A percentile compares a stretch with the other conserved stretches of the same genome.
These are phyloP conservation scores for Chrysoporthe puriensis DNA, from an alignment of 2,329 filamentous ascomycete genomes.

Conservation along the genomic window DNA sequence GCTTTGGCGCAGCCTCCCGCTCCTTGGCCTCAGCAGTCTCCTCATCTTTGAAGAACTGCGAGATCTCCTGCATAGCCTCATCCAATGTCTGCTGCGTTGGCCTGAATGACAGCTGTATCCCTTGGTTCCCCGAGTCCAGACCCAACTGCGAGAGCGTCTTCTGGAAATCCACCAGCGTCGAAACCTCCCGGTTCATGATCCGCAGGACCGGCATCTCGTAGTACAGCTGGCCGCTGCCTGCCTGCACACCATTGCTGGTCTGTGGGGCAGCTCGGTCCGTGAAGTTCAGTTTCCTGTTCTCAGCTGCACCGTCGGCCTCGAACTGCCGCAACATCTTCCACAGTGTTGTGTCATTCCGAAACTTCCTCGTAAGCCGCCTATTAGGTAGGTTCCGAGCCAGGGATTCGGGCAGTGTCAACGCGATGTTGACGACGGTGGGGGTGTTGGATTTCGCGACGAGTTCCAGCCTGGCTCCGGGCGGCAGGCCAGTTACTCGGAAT, in stretches of 20 bases:
- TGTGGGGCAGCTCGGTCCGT: slow-evolving; percentile 80
- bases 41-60: slow-evolving; percentile 69
- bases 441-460: slow-evolving; percentile 87
- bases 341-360: slow-evolving; percentile 83
- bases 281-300: slow-evolving; percentile 71
- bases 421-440: slow-evolving; percentile 82
- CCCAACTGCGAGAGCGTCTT: slow-evolving; percentile 88
- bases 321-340: slow-evolving; percentile 92
- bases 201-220: slow-evolving; percentile 88
- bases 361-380: slow-evolving; percentile 78
- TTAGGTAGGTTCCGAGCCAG: slow-evolving; percentile 66
- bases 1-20: slow-evolving; percentile 23
- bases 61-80: slow-evolving; percentile 83
- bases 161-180: slow-evolving; percentile 79
- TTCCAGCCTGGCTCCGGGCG: slow-evolving; percentile 87
- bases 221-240: slow-evolving; percentile 74
- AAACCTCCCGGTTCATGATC: slow-evolving; percentile 79
- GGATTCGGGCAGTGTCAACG: slow-evolving; percentile 78
- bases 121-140: slow-evolving; percentile 79
- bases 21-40: slow-evolving; percentile 35
- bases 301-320: slow-evolving; percentile 72
- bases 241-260: slow-evolving; percentile 54
- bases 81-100: slow-evolving; percentile 78
- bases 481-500: slow-evolving; percentile 69
- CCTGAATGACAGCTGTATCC: slow-evolving; percentile 78